These are phyloP conservation scores for Melaleuca quinquenervia DNA, from an alignment of 345 rosid species.

Conservation along the genomic window DNA sequence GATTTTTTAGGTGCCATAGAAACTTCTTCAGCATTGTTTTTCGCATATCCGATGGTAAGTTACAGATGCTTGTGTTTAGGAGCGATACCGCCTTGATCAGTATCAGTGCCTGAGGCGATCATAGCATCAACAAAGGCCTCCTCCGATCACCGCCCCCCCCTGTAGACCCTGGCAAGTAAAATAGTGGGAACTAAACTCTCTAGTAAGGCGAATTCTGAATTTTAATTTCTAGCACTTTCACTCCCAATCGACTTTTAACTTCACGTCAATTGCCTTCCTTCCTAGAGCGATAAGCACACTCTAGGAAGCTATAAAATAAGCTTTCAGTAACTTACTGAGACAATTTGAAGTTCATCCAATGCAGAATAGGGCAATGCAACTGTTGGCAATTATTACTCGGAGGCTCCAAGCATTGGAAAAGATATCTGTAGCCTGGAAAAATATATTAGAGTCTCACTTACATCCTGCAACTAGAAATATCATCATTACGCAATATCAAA, in stretches of 20 bases:
- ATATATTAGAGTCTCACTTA: background rate
- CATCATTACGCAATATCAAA: background rate
- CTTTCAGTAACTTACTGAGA: background rate
- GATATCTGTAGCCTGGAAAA: background rate
- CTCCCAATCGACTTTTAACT: background rate
- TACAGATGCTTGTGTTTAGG: slow-evolving; percentile 71
- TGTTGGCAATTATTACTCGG: background rate
- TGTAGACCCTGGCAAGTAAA: slow-evolving; percentile 51
- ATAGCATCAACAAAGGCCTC: slow-evolving; percentile 55
- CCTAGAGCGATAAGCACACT: background rate
- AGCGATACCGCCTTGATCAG: slow-evolving; percentile 72
- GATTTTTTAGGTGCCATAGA: slow-evolving; percentile 4
- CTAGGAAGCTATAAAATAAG: background rate
- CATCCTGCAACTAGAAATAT: background rate
- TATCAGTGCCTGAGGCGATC: slow-evolving; percentile 75
- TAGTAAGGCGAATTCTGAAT: slow-evolving; percentile 25
- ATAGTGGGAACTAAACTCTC: slow-evolving; percentile 71
- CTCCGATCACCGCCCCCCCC: slow-evolving; percentile 86
- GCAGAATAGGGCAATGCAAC: background rate
- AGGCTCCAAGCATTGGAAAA: background rate
- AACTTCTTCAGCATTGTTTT: slow-evolving; percentile 27
- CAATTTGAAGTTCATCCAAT: background rate
- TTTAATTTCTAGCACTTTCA: background rate
- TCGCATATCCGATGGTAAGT: slow-evolving; percentile 43
- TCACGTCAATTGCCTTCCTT: background rate